These are phyloP conservation scores for Calonectria pauciramosa DNA, from an alignment of 2,329 filamentous ascomycete species.

Conservation along the genomic window DNA sequence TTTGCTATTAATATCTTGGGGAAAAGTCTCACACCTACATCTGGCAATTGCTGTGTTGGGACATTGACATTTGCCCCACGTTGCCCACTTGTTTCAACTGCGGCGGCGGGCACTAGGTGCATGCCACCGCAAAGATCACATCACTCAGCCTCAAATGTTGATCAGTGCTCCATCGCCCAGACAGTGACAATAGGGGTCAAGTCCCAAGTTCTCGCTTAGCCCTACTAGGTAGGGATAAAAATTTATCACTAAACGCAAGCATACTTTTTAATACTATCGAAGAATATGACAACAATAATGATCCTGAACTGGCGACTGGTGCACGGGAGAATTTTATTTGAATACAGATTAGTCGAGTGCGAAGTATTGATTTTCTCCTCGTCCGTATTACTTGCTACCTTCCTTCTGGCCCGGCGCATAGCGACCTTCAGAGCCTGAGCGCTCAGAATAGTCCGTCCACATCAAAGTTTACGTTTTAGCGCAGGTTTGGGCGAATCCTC, in stretches of 20 bases:
- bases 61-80: not conserved
- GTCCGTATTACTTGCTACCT: not conserved
- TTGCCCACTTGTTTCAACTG: not conserved
- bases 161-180: not conserved
- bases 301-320: not conserved
- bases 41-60: not conserved
- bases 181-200: not conserved
- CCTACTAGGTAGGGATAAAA: too few species aligned
- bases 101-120: not conserved
- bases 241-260: not conserved
- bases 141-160: not conserved
- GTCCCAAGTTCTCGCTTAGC: not conserved
- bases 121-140: not conserved
- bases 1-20: not conserved
- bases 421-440: too few species aligned
- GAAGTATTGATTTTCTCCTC: not conserved
- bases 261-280: not conserved
- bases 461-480: not conserved
- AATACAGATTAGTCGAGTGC: not conserved
- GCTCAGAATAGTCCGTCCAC: not conserved
- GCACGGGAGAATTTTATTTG: not conserved
- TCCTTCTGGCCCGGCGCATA: not conserved
- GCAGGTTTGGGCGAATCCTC: not conserved
- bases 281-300: not conserved
- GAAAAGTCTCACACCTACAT: not conserved